Evolutionary conservation across 768 basidiomycete genomes (phyloP), one percentile per base, ranked within the genome.

Genomic region (Tylopilus vinaceipallidus): DNA sequence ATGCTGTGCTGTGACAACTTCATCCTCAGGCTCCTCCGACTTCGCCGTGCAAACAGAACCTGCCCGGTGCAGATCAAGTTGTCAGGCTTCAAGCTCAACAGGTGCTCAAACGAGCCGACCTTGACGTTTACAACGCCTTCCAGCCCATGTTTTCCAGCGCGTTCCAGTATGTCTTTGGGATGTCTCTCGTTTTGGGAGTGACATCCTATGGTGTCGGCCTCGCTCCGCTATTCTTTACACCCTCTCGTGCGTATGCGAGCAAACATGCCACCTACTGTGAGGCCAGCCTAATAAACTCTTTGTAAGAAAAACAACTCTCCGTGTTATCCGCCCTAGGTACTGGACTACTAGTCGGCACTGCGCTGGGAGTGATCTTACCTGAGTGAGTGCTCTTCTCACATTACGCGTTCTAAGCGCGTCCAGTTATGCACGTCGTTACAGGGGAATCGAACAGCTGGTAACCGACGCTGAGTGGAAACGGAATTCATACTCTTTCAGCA

Each of bases 301-400:
- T 55, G 72, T 34, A 72, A 77, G 51, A 68, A 73, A 67, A 71
- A 76, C 55, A 71, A 69, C 57, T 78, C 37, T 73, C 73, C 19
- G 58, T 67, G 35, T 64, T 85, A 27, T 78, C 76, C 8, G 78
- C 79, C 36, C 64, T 91, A 14, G 88, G 91, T 11, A 88, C 88
- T 8, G 95, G 95, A 11, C 72, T 98, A 11, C 76, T 98, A 16
- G 77, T 97, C 13, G 95, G 95, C 4, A 87, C 95, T 3, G 92
- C 91, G 0, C 70, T 98, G 54, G 91, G 91, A 12, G 83, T 98
- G 22, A 91, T 98, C 55, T 85, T 98, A 45, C 95, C 95, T 32
- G 95, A 97, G 88, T 94, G 69, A 66, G 88, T 83, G 14, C 26
- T 32, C 37, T 32, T 13, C 17, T n/a, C 5, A 20, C 27, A 30